Percentiles rank a stretch among this genome's conserved stretches.
Conservation (phyloP, 306 rosid species). For the Cucumis hystrix region DNA sequence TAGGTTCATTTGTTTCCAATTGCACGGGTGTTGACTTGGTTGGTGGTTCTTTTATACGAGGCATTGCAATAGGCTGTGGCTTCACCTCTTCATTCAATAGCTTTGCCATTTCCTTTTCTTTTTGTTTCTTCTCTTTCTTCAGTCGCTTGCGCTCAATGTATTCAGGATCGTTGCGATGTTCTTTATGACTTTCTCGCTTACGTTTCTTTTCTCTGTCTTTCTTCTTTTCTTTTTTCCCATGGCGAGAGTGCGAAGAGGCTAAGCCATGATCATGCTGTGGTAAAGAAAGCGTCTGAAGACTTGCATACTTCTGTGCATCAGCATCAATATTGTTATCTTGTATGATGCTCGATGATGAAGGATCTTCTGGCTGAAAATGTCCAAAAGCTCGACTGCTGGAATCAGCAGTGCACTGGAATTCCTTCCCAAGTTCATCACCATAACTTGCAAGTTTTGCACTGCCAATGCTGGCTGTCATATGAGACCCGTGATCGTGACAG, state of each 20-base stretch:
- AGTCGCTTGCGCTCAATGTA: constrained; percentile 68
- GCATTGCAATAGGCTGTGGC: not conserved
- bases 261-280: constrained; percentile 25
- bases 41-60: constrained; percentile 34
- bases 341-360: constrained; percentile 61
- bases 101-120: constrained; percentile 65
- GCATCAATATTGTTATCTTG: constrained; percentile 62
- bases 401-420: constrained; percentile 85
- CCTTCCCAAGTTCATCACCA: constrained; percentile 61
- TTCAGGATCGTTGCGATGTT: constrained; percentile 48
- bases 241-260: constrained; percentile 24
- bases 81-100: constrained; percentile 21
- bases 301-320: constrained; percentile 59
- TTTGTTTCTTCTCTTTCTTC: constrained; percentile 72
- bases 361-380: constrained; percentile 38
- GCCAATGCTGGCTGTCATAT: constrained; percentile 89
- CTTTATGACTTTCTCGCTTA: constrained; percentile 53
- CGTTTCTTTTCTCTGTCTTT: constrained; percentile 67
- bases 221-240: constrained; percentile 39
- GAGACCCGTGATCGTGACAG: constrained; percentile 63
- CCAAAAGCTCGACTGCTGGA: constrained; percentile 42
- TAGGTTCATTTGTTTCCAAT: constrained; percentile 38
- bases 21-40: constrained; percentile 14
- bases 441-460: constrained; percentile 65
- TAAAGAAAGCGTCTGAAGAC: constrained; percentile 70